Base-by-base conservation (phyloP, 768 basidiomycete species). In the Rhizopogon rudus region DNA sequence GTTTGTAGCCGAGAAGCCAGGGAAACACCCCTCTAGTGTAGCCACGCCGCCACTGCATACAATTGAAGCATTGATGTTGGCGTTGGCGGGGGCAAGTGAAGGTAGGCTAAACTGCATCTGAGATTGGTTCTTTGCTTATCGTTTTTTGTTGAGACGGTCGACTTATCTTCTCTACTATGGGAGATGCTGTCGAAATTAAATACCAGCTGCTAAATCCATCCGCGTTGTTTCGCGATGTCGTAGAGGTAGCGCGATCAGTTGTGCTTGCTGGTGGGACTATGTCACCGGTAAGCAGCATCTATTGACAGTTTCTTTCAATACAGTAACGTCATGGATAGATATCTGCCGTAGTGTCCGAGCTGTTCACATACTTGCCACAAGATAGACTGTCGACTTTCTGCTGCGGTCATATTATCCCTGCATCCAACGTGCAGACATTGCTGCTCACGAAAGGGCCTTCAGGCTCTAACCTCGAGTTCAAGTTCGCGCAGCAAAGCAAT, bases 231-330 rank as follows among this genome's bases (percentile, higher is more conserved):
- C 75, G 78, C 53, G 88, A 92, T n/a, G 81, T 98, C 6, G 82
- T 92, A 1, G 84, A 93, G 17, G 76, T 78, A 25, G 92, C 94
- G 1, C 75, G 92, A 39, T 81, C 89, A 3, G 86, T 98, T n/a
- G 73, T 98, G 29, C 75, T 99, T 40, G 96, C 97, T 7, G 96
- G 96, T 8, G 96, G 96, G 5, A 99, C 96, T 0, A 98, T 99
- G 97, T 93, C 93, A 6, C 96, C 96, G n/a, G 93, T 97, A 52
- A 51, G 77, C 72, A 52, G 14, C 0, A 1, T 17, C 17, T 16
- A n/a, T 20, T 12, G 14, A 44, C 45, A 53, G 28, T 31, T 29
- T 43, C 40, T 45, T 52, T 31, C 56, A 41, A 59, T 42, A 20
- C 22, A 45, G 42, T 29, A 12, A 44, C n/a, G 22, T 41, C 12